phyloP scores from a whole-genome alignment of 208 protist species.

The Endotrypanum monterogeii region DNA sequence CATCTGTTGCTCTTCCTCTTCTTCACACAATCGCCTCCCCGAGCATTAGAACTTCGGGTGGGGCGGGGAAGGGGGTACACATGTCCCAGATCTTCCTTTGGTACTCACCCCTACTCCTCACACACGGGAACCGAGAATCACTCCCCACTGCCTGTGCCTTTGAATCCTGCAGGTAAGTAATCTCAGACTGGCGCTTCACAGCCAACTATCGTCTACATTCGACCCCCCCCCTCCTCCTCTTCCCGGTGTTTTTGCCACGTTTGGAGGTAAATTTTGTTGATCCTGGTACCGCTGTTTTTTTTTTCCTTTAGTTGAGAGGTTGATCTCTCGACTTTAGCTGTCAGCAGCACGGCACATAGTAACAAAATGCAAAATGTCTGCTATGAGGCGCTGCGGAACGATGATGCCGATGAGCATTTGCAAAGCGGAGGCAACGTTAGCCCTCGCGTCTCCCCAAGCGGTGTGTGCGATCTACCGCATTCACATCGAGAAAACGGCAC shows the following conservation, averaged over 20 bases:
- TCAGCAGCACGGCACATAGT: constrained; percentile 8
- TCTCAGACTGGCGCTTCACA: background rate
- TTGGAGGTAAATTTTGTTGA: background rate
- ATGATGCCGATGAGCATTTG: background rate
- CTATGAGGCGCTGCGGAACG: constrained; percentile 12
- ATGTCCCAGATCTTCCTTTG: too few relatives aligned
- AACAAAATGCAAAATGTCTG: constrained; percentile 17
- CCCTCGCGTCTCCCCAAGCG: background rate
- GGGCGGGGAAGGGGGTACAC: too few relatives aligned
- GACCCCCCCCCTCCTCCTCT: background rate
- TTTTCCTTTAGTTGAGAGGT: background rate
- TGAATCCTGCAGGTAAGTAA: background rate
- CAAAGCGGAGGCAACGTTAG: background rate
- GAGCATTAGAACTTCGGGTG: too few relatives aligned
- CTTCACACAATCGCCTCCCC: background rate
- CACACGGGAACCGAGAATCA: background rate
- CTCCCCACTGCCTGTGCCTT: background rate
- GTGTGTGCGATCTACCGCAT: background rate
- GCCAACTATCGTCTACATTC: background rate
- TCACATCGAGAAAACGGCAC: background rate
- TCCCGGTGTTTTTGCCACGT: background rate
- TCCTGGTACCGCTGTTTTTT: background rate
- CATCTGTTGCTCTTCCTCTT: background rate
- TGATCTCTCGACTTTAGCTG: background rate
- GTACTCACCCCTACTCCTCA: background rate